These are phyloP conservation scores for Echinochloa phyllopogon DNA, from an alignment of 176 grass and related monocot genomes.

Conservation along the genomic window DNA sequence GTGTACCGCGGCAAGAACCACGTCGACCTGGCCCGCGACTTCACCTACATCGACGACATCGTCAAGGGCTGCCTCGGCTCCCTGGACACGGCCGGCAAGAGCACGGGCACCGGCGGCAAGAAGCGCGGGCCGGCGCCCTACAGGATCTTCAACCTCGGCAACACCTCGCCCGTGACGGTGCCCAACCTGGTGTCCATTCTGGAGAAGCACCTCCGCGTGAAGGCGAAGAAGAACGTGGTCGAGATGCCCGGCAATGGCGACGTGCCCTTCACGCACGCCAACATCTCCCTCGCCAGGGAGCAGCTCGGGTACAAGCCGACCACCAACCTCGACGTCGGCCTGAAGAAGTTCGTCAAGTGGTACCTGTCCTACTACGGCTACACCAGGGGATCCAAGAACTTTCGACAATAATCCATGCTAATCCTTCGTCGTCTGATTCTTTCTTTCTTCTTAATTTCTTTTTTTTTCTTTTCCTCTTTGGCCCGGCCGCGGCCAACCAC, in stretches of 20 bases:
- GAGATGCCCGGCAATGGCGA: conserved; percentile 96
- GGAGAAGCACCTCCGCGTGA: conserved; percentile 75
- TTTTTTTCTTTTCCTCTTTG: neutral
- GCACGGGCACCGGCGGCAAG: conserved; percentile 82
- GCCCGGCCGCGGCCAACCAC: conserved; percentile 11
- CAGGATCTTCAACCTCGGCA: conserved; percentile 92
- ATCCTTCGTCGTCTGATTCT: conserved; percentile 28
- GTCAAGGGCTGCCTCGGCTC: conserved; percentile 81
- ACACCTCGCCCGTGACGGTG: conserved; percentile 87
- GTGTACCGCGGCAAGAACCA: conserved; percentile 75
- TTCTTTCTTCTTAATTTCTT: neutral
- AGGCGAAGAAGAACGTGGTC: conserved; percentile 76
- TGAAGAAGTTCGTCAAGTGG: conserved; percentile 97
- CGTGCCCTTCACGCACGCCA: conserved; percentile 91
- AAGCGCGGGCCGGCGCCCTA: conserved; percentile 75
- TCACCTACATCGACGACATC: conserved; percentile 97
- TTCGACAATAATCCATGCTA: conserved; percentile 50
- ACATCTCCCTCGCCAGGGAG: conserved; percentile 70
- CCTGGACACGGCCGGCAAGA: conserved; percentile 74
- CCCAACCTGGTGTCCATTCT: conserved; percentile 79
- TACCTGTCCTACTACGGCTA: conserved; percentile 97
- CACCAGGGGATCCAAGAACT: conserved; percentile 63
- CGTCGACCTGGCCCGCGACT: conserved; percentile 75
- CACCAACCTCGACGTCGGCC: conserved; percentile 74
- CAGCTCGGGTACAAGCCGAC: conserved; percentile 84